Conservation (phyloP, 768 basidiomycete genomes). For the Pisolithus sp. region DNA sequence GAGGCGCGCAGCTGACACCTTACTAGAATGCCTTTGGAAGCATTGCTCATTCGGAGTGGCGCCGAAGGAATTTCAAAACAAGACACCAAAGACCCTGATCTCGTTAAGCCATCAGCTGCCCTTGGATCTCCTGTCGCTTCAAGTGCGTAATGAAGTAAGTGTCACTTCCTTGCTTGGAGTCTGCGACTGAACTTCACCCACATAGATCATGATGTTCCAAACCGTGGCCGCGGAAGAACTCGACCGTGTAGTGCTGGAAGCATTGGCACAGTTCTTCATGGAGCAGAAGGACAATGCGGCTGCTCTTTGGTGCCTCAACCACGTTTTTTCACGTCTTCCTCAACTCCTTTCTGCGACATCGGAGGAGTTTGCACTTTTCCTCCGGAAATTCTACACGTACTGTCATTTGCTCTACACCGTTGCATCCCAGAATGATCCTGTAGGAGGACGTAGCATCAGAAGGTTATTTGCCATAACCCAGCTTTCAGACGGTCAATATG, state of each 20-base stretch:
- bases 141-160: constrained; percentile 10
- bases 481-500: constrained; percentile 24
- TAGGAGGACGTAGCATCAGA: constrained; percentile 14
- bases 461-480: constrained; percentile 31
- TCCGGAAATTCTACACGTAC: constrained; percentile 33
- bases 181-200: neutral
- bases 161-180: neutral
- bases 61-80: constrained; percentile 3
- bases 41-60: constrained; percentile 36
- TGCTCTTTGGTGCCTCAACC: constrained; percentile 40
- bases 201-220: constrained; percentile 30
- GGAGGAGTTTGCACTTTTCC: constrained; percentile 21
- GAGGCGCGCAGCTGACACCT: constrained; percentile 31
- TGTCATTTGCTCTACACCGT: constrained; percentile 27
- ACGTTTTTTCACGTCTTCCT: constrained; percentile 29
- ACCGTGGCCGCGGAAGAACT: constrained; percentile 25
- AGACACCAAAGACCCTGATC: constrained; percentile 17
- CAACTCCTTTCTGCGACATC: constrained; percentile 16
- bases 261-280: constrained; percentile 28
- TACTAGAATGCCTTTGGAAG: constrained; percentile 42
- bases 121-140: constrained; percentile 1
- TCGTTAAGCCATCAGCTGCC: constrained; percentile 15
- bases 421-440: constrained; percentile 22
- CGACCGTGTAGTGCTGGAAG: constrained; percentile 22
- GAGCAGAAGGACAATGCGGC: constrained; percentile 21